Conservation (phyloP, 2,329 filamentous ascomycete genomes). For the Chaetomium olivaceum region DNA sequence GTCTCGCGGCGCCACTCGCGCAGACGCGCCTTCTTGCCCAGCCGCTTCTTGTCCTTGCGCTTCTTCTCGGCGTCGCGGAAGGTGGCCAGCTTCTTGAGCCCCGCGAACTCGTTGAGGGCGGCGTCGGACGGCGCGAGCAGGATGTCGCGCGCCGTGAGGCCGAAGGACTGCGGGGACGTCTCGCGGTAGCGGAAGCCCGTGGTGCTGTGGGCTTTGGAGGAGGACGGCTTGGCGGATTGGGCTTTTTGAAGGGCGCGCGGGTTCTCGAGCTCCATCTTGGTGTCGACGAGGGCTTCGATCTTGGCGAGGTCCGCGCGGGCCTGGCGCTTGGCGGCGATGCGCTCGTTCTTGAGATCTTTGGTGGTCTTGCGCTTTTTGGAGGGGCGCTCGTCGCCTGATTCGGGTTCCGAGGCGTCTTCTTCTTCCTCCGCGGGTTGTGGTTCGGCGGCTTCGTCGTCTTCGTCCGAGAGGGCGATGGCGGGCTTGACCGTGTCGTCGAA, state of each 20-base stretch:
- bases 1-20: slow-evolving; percentile 76
- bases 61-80: slow-evolving; percentile 91
- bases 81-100: slow-evolving; percentile 89
- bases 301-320: slow-evolving; percentile 79
- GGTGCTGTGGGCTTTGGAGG: slow-evolving; percentile 21
- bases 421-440: slow-evolving; percentile 39
- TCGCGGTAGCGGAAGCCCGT: slow-evolving; percentile 86
- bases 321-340: slow-evolving; percentile 62
- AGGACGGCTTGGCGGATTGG: slow-evolving; percentile 36
- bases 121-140: slow-evolving; percentile 82
- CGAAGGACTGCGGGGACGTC: slow-evolving; percentile 86
- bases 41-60: slow-evolving; percentile 78
- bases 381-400: slow-evolving; percentile 41
- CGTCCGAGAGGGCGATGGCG: slow-evolving; percentile 58
- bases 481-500: slow-evolving; percentile 68
- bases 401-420: slow-evolving; percentile 23
- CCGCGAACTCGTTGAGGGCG: slow-evolving; percentile 84
- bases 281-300: slow-evolving; percentile 83
- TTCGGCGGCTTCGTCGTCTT: slow-evolving; percentile 46
- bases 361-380: slow-evolving; percentile 61
- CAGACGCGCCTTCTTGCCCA: slow-evolving; percentile 90
- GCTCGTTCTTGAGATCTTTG: slow-evolving; percentile 61
- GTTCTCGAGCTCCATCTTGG: slow-evolving; percentile 72
- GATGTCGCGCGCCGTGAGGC: slow-evolving; percentile 86
- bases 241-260: slow-evolving; percentile 55